Evolutionary conservation across 768 basidiomycete genomes (phyloP).

Genomic region (Gymnopilus junonius): DNA sequence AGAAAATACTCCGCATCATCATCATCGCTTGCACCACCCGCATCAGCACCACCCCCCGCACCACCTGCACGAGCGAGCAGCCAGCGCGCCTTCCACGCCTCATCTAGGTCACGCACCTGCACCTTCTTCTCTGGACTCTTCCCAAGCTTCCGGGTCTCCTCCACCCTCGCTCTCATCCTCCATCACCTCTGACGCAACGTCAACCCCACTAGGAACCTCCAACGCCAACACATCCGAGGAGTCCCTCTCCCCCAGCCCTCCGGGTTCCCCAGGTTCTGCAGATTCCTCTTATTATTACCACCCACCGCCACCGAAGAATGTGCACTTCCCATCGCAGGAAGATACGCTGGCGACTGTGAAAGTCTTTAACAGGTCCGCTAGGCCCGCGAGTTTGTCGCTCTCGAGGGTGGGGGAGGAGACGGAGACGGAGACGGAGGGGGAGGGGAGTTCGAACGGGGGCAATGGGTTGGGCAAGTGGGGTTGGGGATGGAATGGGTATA

Average conservation of each 20-base stretch:
- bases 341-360: slow-evolving; percentile 66
- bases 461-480: slow-evolving; percentile 14
- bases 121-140: background rate
- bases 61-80: slow-evolving; percentile 16
- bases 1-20: background rate
- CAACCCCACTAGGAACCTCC: slow-evolving; percentile 44
- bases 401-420: slow-evolving; percentile 20
- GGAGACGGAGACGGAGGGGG: slow-evolving; percentile 42
- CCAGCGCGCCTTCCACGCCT: slow-evolving; percentile 10
- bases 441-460: slow-evolving; percentile 18
- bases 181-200: slow-evolving; percentile 54
- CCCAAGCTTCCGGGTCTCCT: background rate
- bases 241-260: slow-evolving; percentile 23
- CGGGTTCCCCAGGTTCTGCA: slow-evolving; percentile 32
- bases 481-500: slow-evolving; percentile 14
- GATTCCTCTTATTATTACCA: slow-evolving; percentile 49
- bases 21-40: slow-evolving; percentile 3
- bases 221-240: slow-evolving; percentile 35
- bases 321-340: slow-evolving; percentile 81
- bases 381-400: slow-evolving; percentile 58
- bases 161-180: slow-evolving; percentile 35
- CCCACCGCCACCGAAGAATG: slow-evolving; percentile 76
- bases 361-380: slow-evolving; percentile 68
- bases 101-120: background rate
- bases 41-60: slow-evolving; percentile 6